Base-by-base conservation (phyloP, 2,329 filamentous ascomycete genomes). In the Trichoderma sp. region DNA sequence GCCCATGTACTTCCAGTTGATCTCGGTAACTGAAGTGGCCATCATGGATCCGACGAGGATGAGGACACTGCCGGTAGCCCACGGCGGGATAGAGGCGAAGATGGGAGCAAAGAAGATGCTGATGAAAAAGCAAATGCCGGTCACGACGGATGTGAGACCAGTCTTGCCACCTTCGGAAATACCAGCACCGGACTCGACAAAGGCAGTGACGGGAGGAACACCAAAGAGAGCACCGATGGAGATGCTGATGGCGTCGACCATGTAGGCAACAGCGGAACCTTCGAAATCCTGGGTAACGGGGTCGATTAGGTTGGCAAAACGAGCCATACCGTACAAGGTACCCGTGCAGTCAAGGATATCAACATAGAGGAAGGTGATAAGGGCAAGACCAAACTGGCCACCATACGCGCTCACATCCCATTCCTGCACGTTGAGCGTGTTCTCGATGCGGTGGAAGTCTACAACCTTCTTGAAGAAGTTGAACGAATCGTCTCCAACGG, bases 401-500 rank as follows among this genome's bases (percentile, higher is more conserved):
- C 91, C 90, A 71, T 93, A 90, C 5, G 85, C 85, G 8, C 86
- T 82, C 28, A 97, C 84, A 75, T 92, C 84, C 91, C 93, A 97
- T 71, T 93, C 84, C 78, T 94, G 92, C 1, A 91, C 93, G 39
- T 85, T 87, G 15, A 97, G 85, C 5, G 88, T 90, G 63, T 88
- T 86, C 73, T 86, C 79, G 78, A 97, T 97, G 6, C 89, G 87
- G 78, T 95, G 93, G 84, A 97, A 96, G 28, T 91, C 90, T 55
- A 95, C 93, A 2, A 97, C 93, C 79, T 94, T 88, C 80, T 93
- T 94, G 88, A 97, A 97, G 82, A 97, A 97, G 76, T 95, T 85
- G 80, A 97, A 97, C 53, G 84, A 84, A 76, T 86, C 86, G 79
- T 95, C 85, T 53, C 94, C 94, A 3, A 91, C 80, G 0, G 85